Evolutionary conservation across 345 rosid genomes (phyloP), one percentile per base, ranked within the genome.

Genomic region (Excoecaria cochinchinensis): DNA sequence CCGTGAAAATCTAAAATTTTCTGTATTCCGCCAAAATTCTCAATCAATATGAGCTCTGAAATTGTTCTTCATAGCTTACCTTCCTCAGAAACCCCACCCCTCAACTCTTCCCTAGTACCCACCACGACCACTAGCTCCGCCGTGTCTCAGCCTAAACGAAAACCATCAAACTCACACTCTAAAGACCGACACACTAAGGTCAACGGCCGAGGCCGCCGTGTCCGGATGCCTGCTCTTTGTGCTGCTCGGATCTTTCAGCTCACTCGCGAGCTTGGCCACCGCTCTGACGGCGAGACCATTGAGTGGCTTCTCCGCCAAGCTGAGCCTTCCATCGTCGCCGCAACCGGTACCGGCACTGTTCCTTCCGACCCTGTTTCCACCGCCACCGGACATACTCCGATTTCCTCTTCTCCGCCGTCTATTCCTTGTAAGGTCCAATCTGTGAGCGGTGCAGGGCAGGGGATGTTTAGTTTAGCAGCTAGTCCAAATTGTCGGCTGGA

Each of bases 171-270:
- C 25, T 70, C 67, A 3, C 15, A 25, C 3, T 64, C 91, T 24
- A 86, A 77, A 57, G 97, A 91, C 84, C 92, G 94, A 22, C 97
- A 90, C 76, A 84, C 87, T 62, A 91, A 90, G 70, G 91, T 91
- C 38, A 83, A 91, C 74, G 92, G 94, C 78, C 71, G 94, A 52
- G 89, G 97, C 36, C 89, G 92, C 67, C 85, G 94, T 12, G 89
- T 91, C 8, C 90, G 94, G 74, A 85, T 90, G 87, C 91, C 92
- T 0, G 86, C 89, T 1, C 85, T 91, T 25, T 84, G 88, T 76
- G 94, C 92, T 4, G 92, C 97, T 59, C 74, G 94, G 73, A 86
- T 90, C 75, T 91, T 91, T 60, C 97, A 91, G 85, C 82, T 88
- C 22, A 91, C 93, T 66, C 85, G 90, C 50, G 93, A 91, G 69